Conservation (phyloP, 2,329 filamentous ascomycete species). For the Periglandula ipomoeae region DNA sequence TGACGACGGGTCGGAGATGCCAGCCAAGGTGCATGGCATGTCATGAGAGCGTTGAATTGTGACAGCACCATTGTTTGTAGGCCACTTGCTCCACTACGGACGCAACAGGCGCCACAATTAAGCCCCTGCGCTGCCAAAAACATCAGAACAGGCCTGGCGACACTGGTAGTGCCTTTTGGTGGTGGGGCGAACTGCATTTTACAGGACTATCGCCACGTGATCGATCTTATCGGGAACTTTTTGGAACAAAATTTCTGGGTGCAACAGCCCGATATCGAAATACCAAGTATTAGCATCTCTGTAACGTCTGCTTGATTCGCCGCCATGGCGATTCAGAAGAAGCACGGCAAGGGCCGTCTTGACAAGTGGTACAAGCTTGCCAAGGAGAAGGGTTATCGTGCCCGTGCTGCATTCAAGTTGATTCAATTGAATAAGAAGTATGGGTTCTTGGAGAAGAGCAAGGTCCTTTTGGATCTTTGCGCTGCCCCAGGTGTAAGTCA, state of each 20-base stretch:
- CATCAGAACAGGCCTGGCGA: neutral
- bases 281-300: neutral
- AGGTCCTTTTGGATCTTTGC: conserved; percentile 93
- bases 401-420: conserved; percentile 93
- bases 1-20: neutral
- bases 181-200: neutral
- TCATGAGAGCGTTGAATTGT: neutral
- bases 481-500: conserved; percentile 79
- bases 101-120: neutral
- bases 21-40: neutral
- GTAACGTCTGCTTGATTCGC: conserved; percentile 5
- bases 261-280: conserved; percentile 13
- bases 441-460: conserved; percentile 94
- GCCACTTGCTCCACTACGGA: neutral
- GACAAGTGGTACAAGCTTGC: conserved; percentile 99
- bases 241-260: conserved; percentile 26
- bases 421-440: conserved; percentile 99
- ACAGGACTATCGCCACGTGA: conserved; percentile 8
- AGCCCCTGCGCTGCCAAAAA: neutral
- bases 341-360: conserved; percentile 95
- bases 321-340: conserved; percentile 92
- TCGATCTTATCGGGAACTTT: conserved; percentile 16
- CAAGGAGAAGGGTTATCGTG: conserved; percentile 96
- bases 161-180: neutral
- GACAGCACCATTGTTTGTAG: neutral